Evolutionary conservation across 371 early-diverging fungal species (phyloP).

Genomic region (Basidiobolus meristosporus): DNA sequence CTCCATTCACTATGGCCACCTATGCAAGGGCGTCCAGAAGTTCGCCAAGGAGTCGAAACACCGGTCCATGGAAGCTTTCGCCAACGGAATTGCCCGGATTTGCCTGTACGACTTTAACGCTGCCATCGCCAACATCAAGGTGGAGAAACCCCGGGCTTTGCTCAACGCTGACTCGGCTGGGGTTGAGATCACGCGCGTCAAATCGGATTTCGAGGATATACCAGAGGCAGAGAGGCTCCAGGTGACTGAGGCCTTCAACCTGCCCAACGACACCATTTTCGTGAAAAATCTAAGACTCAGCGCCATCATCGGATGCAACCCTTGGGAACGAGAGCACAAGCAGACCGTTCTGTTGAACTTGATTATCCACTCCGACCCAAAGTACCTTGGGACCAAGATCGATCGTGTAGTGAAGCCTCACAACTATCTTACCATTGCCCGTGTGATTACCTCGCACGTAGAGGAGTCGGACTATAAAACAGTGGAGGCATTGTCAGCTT

Average conservation of each 20-base stretch:
- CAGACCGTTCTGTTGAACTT: constrained; percentile 75
- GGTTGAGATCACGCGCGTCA: constrained; percentile 60
- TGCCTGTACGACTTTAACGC: constrained; percentile 35
- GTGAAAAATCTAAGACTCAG: constrained; percentile 59
- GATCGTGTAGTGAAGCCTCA: constrained; percentile 35
- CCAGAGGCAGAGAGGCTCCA: constrained; percentile 6
- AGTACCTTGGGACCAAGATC: constrained; percentile 10
- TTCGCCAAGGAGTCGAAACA: constrained; percentile 53
- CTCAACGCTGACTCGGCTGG: constrained; percentile 78
- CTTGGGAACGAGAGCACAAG: constrained; percentile 89
- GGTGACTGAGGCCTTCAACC: constrained; percentile 3
- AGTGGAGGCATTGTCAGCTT: constrained; percentile 61
- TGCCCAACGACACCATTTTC: constrained; percentile 32
- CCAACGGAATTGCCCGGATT: constrained; percentile 36
- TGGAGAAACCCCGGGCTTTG: constrained; percentile 82
- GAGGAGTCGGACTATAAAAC: constrained; percentile 64
- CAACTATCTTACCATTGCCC: constrained; percentile 72
- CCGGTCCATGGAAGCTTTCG: constrained; percentile 50
- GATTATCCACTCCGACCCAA: constrained; percentile 36
- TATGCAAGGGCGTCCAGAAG: constrained; percentile 53
- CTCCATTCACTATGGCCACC: constrained; percentile 68
- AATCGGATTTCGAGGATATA: constrained; percentile 14
- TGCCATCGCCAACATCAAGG: constrained; percentile 40
- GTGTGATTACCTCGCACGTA: constrained; percentile 44
- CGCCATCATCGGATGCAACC: constrained; percentile 85